These are phyloP conservation scores for Colletotrichum nymphaeae DNA, from an alignment of 2,329 filamentous ascomycete genomes.

Conservation along the genomic window DNA sequence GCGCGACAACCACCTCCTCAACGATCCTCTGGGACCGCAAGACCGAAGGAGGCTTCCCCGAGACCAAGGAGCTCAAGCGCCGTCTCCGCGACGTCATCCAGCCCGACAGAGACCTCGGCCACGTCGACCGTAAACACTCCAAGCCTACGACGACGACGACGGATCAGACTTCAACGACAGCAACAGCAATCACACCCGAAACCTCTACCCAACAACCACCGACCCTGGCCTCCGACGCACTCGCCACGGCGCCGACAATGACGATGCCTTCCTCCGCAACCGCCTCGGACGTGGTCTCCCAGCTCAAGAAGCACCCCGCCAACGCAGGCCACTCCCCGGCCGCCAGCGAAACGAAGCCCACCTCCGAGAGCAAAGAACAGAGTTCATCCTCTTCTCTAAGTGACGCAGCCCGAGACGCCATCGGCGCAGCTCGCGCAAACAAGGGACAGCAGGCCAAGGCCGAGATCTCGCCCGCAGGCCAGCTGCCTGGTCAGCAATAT, in stretches of 20 bases:
- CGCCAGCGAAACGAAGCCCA: not conserved
- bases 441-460: constrained; percentile 30
- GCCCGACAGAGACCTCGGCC: constrained; percentile 81
- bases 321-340: constrained; percentile 1
- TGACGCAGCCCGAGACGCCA: constrained; percentile 24
- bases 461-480: constrained; percentile 10
- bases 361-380: not conserved
- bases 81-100: constrained; percentile 85
- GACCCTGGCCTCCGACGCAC: not conserved
- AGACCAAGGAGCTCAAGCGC: constrained; percentile 91
- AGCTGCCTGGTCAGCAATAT: not conserved
- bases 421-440: constrained; percentile 31
- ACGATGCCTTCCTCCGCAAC: constrained; percentile 2
- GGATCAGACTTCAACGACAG: not conserved
- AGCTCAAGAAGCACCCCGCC: constrained; percentile 26
- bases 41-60: constrained; percentile 88
- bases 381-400: not conserved
- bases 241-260: not conserved
- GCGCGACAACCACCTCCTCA: constrained; percentile 49
- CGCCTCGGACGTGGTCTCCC: constrained; percentile 11
- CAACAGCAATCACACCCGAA: not conserved
- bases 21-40: constrained; percentile 89
- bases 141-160: constrained; percentile 18
- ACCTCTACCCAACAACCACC: not conserved
- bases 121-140: constrained; percentile 73